Percentiles rank a stretch among this genome's conserved stretches.
Evolutionary conservation across 768 basidiomycete genomes (phyloP).

Genomic region (Russula compacta): DNA sequence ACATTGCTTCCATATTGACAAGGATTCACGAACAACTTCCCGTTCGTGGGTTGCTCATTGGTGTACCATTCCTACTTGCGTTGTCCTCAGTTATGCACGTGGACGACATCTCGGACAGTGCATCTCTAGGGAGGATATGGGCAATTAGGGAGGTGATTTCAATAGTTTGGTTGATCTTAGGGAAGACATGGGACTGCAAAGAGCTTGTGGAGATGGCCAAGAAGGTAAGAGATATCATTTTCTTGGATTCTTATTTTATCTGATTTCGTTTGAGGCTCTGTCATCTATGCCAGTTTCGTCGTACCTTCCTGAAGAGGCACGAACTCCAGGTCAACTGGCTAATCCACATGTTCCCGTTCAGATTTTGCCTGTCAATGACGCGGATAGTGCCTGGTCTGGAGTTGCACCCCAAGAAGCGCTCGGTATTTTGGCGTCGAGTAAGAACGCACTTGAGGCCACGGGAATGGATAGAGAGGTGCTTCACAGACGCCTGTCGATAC

Average conservation of each 20-base stretch:
- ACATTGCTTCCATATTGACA: slow-evolving; percentile 57
- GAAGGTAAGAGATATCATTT: slow-evolving; percentile 34
- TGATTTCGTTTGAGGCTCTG: slow-evolving; percentile 5
- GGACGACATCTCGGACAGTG: slow-evolving; percentile 33
- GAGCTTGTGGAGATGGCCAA: slow-evolving; percentile 47
- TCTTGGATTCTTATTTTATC: not conserved
- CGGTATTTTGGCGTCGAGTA: not conserved
- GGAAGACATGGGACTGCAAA: slow-evolving; percentile 56
- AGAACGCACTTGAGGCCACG: slow-evolving; percentile 14
- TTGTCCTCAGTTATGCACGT: slow-evolving; percentile 46
- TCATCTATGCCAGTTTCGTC: slow-evolving; percentile 8
- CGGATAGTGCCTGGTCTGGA: slow-evolving; percentile 5
- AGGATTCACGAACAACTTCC: slow-evolving; percentile 68
- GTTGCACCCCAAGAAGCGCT: slow-evolving; percentile 11
- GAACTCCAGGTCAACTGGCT: slow-evolving; percentile 2
- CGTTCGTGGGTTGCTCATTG: slow-evolving; percentile 60
- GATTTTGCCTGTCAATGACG: not conserved
- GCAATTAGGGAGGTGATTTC: slow-evolving; percentile 56
- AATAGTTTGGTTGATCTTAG: slow-evolving; percentile 60
- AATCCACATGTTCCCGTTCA: slow-evolving; percentile 7
- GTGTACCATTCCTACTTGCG: slow-evolving; percentile 81
- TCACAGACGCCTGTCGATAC: slow-evolving; percentile 10
- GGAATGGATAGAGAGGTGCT: slow-evolving; percentile 15
- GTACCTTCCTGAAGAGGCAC: slow-evolving; percentile 9
- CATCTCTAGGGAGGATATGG: slow-evolving; percentile 36